Evolutionary conservation across 306 rosid genomes (phyloP).

Genomic region (Prunus mira): DNA sequence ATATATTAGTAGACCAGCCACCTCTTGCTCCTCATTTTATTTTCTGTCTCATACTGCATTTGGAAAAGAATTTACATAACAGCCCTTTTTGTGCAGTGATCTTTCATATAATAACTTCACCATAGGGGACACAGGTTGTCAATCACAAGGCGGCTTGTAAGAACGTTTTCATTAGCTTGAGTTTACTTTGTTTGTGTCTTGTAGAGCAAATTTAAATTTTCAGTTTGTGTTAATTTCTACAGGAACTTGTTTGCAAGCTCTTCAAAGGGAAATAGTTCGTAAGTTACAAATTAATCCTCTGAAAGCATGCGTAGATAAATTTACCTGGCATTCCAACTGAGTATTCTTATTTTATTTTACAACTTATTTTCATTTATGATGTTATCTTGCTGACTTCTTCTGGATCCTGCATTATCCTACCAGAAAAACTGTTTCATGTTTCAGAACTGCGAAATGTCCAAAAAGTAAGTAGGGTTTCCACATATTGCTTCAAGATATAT

Average conservation of each 20-base stretch:
- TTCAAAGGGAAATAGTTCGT: constrained; percentile 36
- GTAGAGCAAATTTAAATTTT: neutral
- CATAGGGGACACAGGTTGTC: constrained; percentile 37
- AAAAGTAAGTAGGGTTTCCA: constrained; percentile 33
- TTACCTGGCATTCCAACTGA: neutral
- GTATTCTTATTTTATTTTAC: neutral
- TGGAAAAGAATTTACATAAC: neutral
- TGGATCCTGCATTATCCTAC: constrained; percentile 18
- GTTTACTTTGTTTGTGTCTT: neutral
- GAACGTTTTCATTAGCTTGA: constrained; percentile 20
- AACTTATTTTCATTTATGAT: neutral
- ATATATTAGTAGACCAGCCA: no score
- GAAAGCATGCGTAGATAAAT: neutral
- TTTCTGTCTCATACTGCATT: no score
- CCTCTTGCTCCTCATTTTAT: neutral
- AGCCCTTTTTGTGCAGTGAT: constrained; percentile 34
- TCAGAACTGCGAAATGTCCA: constrained; percentile 29
- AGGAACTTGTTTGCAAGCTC: constrained; percentile 66
- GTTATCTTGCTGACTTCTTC: constrained; percentile 24
- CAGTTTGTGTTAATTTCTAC: constrained; percentile 9
- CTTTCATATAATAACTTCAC: constrained; percentile 53
- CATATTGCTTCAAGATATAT: neutral
- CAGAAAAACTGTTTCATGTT: constrained; percentile 50
- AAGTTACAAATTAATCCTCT: constrained; percentile 28
- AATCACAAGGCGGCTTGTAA: constrained; percentile 41